Conservation (phyloP, 176 grass and related monocot species). For the Panicum miliaceum region DNA sequence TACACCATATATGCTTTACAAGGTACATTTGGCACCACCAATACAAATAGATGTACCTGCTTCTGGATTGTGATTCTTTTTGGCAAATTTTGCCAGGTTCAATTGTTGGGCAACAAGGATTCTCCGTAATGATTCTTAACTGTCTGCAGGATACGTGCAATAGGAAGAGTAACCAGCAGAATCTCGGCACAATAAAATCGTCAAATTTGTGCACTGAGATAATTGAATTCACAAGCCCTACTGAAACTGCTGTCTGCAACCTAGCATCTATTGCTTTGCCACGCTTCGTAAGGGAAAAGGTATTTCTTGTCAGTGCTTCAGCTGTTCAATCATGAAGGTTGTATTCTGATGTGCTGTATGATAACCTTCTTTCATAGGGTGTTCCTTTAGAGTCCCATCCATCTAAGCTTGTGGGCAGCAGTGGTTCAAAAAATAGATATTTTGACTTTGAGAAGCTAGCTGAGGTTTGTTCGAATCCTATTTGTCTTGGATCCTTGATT, state of each 20-base stretch:
- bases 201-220: conserved; percentile 99
- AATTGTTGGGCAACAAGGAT: conserved; percentile 6
- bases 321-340: neutral
- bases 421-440: conserved; percentile 80
- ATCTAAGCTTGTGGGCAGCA: conserved; percentile 88
- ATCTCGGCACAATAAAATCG: conserved; percentile 97
- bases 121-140: conserved; percentile 29
- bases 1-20: conserved; percentile 99
- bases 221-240: conserved; percentile 90
- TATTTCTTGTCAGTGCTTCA: conserved; percentile 32
- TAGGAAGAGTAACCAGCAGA: conserved; percentile 98
- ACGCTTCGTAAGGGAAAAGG: conserved; percentile 96
- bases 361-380: conserved; percentile 52
- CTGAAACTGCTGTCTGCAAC: conserved; percentile 94
- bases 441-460: conserved; percentile 96
- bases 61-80: conserved; percentile 12
- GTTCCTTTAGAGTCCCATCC: conserved; percentile 92
- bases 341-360: conserved; percentile 4
- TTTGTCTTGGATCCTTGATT: neutral
- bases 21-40: conserved; percentile 52
- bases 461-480: conserved; percentile 65
- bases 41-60: neutral
- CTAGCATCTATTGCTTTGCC: conserved; percentile 96
- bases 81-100: neutral
- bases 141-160: conserved; percentile 85